Evolutionary conservation across 768 basidiomycete genomes (phyloP).

Genomic region (Tricholoma furcatifolium): DNA sequence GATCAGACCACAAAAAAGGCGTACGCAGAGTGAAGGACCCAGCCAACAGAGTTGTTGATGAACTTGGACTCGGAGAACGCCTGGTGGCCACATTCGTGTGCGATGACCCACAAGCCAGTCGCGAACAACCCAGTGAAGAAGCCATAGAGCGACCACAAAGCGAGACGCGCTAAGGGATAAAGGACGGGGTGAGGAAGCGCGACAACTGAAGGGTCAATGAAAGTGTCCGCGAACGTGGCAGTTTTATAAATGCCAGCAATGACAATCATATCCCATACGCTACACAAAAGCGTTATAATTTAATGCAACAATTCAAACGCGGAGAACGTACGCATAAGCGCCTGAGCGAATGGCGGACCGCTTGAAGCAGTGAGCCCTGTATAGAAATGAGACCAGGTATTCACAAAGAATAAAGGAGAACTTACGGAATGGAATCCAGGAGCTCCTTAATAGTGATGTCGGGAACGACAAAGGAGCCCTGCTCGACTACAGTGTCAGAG

Average conservation of each 20-base stretch:
- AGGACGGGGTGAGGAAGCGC: conserved; percentile 59
- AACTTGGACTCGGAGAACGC: conserved; percentile 91
- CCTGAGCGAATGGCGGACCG: conserved; percentile 83
- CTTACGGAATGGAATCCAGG: conserved; percentile 79
- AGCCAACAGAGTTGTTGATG: conserved; percentile 91
- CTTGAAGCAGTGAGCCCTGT: conserved; percentile 83
- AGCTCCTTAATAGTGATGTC: conserved; percentile 88
- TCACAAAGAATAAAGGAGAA: conserved; percentile 16
- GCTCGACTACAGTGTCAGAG: conserved; percentile 42
- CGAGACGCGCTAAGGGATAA: conserved; percentile 59
- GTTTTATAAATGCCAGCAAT: conserved; percentile 68
- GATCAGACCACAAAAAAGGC: conserved; percentile 19
- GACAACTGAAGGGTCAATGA: conserved; percentile 55
- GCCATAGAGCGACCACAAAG: conserved; percentile 78
- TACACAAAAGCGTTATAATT: conserved; percentile 23
- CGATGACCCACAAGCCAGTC: conserved; percentile 94
- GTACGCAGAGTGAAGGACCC: conserved; percentile 87
- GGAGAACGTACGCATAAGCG: conserved; percentile 63
- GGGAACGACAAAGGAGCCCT: conserved; percentile 68
- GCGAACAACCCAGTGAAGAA: conserved; percentile 83
- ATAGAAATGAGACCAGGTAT: conserved; percentile 3
- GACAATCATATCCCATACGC: conserved; percentile 73
- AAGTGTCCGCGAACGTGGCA: conserved; percentile 60
- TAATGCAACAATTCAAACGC: neutral
- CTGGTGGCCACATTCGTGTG: conserved; percentile 96